Percentiles rank a stretch among this genome's conserved stretches.
phyloP scores from a whole-genome alignment of 1,284 basidiomycete genomes.

The Puccinia polysora region DNA sequence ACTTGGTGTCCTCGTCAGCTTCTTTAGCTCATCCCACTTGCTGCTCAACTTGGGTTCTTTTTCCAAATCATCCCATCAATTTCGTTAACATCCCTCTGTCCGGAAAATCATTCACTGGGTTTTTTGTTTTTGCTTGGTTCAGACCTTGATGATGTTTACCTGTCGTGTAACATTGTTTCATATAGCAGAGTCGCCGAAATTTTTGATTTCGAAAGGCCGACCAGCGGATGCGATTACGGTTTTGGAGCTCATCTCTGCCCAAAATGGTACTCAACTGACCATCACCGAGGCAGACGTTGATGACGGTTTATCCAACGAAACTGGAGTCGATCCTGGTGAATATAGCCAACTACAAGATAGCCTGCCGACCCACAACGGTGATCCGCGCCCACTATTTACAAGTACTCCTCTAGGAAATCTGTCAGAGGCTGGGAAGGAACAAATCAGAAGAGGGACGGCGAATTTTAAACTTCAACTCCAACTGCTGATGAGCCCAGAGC shows the following conservation, averaged over 20 bases:
- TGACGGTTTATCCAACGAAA: constrained; percentile 53
- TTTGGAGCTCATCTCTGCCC: constrained; percentile 72
- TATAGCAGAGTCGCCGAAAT: constrained; percentile 86
- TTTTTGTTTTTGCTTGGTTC: constrained; percentile 49
- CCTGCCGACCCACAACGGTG: neutral
- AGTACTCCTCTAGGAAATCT: neutral
- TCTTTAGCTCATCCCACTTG: no score
- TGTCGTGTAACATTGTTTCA: constrained; percentile 82
- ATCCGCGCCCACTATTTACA: neutral
- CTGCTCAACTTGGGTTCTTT: neutral
- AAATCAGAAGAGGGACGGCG: constrained; percentile 51
- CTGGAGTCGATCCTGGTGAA: neutral
- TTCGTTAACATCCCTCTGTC: neutral
- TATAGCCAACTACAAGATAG: constrained; percentile 11
- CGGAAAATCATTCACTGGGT: constrained; percentile 56
- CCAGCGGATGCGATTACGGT: constrained; percentile 74
- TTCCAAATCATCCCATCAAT: neutral
- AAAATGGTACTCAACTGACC: constrained; percentile 68
- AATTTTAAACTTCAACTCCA: constrained; percentile 69
- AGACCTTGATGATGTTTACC: constrained; percentile 82
- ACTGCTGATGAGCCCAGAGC: constrained; percentile 73
- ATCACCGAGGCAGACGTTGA: constrained; percentile 69
- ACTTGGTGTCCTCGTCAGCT: constrained; percentile 58
- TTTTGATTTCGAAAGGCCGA: constrained; percentile 76
- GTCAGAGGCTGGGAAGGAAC: constrained; percentile 14